Percentiles rank a stretch among this genome's conserved stretches.
Evolutionary conservation across 2,329 filamentous ascomycete species (phyloP).

Genomic region (Sclerotiophoma versabilis): DNA sequence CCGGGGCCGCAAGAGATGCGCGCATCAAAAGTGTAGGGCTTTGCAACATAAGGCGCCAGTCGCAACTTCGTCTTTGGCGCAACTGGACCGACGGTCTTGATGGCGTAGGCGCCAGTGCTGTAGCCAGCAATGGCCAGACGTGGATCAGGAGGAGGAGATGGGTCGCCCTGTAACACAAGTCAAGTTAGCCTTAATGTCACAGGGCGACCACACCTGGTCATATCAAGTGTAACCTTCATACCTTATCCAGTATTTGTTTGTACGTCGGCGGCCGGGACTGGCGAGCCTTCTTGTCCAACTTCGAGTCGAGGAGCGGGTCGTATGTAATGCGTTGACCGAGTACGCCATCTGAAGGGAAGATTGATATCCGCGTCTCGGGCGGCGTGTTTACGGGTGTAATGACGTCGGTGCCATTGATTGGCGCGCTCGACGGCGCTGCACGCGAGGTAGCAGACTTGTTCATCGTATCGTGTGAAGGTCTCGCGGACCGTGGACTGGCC

Average conservation of each 20-base stretch:
- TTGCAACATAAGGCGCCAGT: slow-evolving; percentile 78
- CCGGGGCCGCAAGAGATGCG: slow-evolving; percentile 86
- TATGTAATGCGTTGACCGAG: slow-evolving; percentile 67
- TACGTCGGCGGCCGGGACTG: slow-evolving; percentile 58
- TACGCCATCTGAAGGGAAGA: slow-evolving; percentile 59
- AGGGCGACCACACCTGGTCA: slow-evolving; percentile 48
- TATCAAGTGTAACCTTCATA: slow-evolving; percentile 45
- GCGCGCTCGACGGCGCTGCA: slow-evolving; percentile 42
- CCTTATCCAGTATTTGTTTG: slow-evolving; percentile 58
- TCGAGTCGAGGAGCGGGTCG: slow-evolving; percentile 69
- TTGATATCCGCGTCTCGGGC: slow-evolving; percentile 54
- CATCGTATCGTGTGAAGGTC: slow-evolving; percentile 48
- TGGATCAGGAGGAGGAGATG: slow-evolving; percentile 80
- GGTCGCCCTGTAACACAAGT: slow-evolving; percentile 72
- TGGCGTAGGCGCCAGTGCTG: slow-evolving; percentile 55
- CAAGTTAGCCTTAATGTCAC: slow-evolving; percentile 51
- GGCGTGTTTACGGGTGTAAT: slow-evolving; percentile 55
- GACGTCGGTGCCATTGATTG: slow-evolving; percentile 55
- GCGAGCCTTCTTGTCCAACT: slow-evolving; percentile 59
- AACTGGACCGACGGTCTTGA: slow-evolving; percentile 67
- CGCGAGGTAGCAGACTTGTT: slow-evolving; percentile 42
- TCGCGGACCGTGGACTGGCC: slow-evolving; percentile 59
- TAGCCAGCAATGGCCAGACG: slow-evolving; percentile 74
- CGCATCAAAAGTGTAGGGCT: slow-evolving; percentile 81
- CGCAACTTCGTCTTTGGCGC: slow-evolving; percentile 70